Base-by-base conservation (phyloP, 106 monocot genomes). In the Chionographis japonica region DNA sequence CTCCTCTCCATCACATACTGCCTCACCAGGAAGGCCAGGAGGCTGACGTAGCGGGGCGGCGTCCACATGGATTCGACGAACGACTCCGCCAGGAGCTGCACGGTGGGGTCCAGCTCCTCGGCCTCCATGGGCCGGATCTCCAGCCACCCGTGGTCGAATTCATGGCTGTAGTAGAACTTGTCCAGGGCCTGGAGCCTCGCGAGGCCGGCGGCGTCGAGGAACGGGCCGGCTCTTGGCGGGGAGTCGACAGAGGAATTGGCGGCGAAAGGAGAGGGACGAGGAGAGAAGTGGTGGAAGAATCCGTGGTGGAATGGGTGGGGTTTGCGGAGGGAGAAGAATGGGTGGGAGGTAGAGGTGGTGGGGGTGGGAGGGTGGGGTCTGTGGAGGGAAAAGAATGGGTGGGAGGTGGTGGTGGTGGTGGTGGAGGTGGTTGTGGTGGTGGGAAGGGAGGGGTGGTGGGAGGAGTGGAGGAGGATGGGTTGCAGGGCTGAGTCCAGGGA, bases 1-100 rank as follows among this genome's bases (percentile, higher is more conserved):
- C 79, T 72, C 84, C 91, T 79, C 59, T 84, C 86, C 5, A 60
- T 10, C 54, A 95, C 59, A 56, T 95, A 91, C 70, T 91, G 84
- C 73, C 43, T 70, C 40, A 95, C 80, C 41, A 95, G 27, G 65
- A 88, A 86, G 3, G 81, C 75, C 20, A 91, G 77, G 51, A 91
- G 70, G 13, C 39, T 39, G 4, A 59, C 58, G 69, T 80, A 89
- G 19, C 58, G 38, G 15, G 4, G 40, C 11, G 77, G 66, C 52
- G 76, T 51, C 68, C 56, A 62, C 76, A 82, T 73, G 57, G 77
- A 72, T 65, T 92, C 82, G 38, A 62, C 39, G 70, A 92, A 97
- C 27, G 91, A 89, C 59, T 84, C 78, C 14, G 92, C 81, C 36
- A 97, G 92, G 50, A 97, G 82, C 58, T 2, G 7, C 40, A 70